Evolutionary conservation across 805 yeast genomes (phyloP).

Genomic region (Kodamaea nitidulidarum): DNA sequence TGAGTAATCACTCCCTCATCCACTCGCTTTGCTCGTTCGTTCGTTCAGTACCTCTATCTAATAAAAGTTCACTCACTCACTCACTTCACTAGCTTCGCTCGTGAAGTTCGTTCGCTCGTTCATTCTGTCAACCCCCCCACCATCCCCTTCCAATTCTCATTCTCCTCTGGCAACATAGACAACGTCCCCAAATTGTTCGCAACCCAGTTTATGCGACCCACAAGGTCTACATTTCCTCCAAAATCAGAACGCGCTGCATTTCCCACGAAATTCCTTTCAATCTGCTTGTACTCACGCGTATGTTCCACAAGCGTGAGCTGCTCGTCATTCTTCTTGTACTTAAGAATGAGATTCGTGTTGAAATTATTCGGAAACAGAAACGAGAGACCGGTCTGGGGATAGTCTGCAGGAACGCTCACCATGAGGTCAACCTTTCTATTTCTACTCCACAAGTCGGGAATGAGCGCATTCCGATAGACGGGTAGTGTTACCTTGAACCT

Average conservation of each 20-base stretch:
- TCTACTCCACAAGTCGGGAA: slow-evolving; percentile 30
- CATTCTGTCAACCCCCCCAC: not conserved
- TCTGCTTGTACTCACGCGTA: slow-evolving; percentile 19
- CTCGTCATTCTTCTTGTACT: slow-evolving; percentile 14
- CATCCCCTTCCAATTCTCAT: not conserved
- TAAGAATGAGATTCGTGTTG: slow-evolving; percentile 27
- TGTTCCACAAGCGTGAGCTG: slow-evolving; percentile 17
- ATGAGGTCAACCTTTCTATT: slow-evolving; percentile 27
- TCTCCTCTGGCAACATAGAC: slow-evolving; percentile 6
- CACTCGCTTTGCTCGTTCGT: too few species aligned
- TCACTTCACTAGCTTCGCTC: too few species aligned
- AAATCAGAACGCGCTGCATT: slow-evolving; percentile 21
- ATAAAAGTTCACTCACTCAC: too few species aligned
- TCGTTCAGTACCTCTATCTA: too few species aligned
- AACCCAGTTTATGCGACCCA: slow-evolving; percentile 30
- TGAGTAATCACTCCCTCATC: too few species aligned
- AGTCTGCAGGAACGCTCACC: slow-evolving; percentile 29
- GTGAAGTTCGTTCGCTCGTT: too few species aligned
- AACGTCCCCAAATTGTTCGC: slow-evolving; percentile 25
- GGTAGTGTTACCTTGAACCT: slow-evolving; percentile 34
- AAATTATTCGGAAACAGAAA: slow-evolving; percentile 28
- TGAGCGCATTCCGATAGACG: slow-evolving; percentile 11
- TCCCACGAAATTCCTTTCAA: slow-evolving; percentile 25
- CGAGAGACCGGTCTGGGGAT: slow-evolving; percentile 24
- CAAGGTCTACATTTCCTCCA: slow-evolving; percentile 15